Percentiles rank a stretch among this genome's conserved stretches.
phyloP scores from a whole-genome alignment of 2,329 filamentous ascomycete species.

The Mycocentrospora acerina region DNA sequence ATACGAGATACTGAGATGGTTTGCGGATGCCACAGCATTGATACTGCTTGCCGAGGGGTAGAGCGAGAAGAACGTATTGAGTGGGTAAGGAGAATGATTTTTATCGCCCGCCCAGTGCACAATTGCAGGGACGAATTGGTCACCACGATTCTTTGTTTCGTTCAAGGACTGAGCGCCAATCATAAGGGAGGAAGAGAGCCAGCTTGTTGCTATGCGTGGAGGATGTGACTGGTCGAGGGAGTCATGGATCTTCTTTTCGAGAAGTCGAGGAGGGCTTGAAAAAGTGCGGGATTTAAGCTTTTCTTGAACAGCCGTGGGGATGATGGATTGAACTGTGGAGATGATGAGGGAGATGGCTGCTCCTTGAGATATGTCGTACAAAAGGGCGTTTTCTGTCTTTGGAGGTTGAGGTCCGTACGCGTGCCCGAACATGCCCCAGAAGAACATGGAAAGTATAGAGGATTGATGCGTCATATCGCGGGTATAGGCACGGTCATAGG shows the following conservation, averaged over 20 bases:
- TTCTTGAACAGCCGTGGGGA: slow-evolving; percentile 1
- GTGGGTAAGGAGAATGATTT: slow-evolving; percentile 28
- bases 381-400: slow-evolving; percentile 5
- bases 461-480: slow-evolving; percentile 32
- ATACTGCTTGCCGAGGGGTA: slow-evolving; percentile 48
- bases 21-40: slow-evolving; percentile 41
- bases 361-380: slow-evolving; percentile 8
- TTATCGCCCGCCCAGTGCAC: slow-evolving; percentile 51
- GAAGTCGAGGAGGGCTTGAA: slow-evolving; percentile 1
- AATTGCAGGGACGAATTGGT: slow-evolving; percentile 46
- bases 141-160: slow-evolving; percentile 17
- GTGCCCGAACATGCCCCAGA: slow-evolving; percentile 12
- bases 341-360: slow-evolving; percentile 7
- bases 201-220: slow-evolving; percentile 40
- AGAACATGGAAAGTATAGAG: slow-evolving; percentile 9
- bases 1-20: slow-evolving; percentile 17
- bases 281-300: slow-evolving; percentile 1
- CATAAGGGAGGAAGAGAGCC: slow-evolving; percentile 48
- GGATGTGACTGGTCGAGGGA: slow-evolving; percentile 25
- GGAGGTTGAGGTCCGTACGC: slow-evolving; percentile 5
- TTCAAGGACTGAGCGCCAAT: slow-evolving; percentile 35
- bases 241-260: slow-evolving; percentile 14
- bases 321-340: slow-evolving; percentile 2
- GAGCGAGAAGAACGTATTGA: slow-evolving; percentile 15
- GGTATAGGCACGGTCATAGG: slow-evolving; percentile 44